Evolutionary conservation across 768 basidiomycete species (phyloP).

Genomic region (Trametes coccinea): DNA sequence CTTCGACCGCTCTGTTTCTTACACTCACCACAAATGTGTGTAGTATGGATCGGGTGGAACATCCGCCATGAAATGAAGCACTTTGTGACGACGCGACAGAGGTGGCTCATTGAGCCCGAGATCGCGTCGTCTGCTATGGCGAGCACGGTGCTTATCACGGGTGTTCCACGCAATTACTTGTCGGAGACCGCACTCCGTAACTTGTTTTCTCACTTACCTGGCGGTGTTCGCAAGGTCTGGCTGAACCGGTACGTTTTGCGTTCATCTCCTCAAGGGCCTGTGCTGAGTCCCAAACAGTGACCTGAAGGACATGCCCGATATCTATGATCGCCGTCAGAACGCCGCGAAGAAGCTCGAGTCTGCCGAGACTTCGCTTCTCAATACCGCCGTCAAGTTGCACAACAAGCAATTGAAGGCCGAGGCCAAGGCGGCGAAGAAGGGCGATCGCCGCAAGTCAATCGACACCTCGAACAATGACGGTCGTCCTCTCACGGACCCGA

Average conservation of each 20-base stretch:
- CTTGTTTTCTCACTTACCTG: conserved; percentile 82
- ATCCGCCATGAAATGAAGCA: conserved; percentile 78
- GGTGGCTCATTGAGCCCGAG: conserved; percentile 70
- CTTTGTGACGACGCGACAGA: conserved; percentile 79
- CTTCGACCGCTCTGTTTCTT: no score
- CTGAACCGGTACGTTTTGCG: conserved; percentile 66
- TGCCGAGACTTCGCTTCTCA: conserved; percentile 78
- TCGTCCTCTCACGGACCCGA: conserved; percentile 28
- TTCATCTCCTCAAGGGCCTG: no score
- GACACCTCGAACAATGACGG: conserved; percentile 29
- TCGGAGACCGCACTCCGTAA: conserved; percentile 63
- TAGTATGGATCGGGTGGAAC: conserved; percentile 87
- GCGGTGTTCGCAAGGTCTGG: conserved; percentile 91
- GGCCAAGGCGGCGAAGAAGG: conserved; percentile 35
- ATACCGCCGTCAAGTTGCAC: conserved; percentile 73
- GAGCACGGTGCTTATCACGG: conserved; percentile 87
- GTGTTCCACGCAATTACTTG: conserved; percentile 79
- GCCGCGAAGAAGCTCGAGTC: conserved; percentile 82
- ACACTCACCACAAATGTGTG: no score
- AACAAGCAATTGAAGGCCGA: conserved; percentile 53
- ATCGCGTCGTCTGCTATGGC: conserved; percentile 84
- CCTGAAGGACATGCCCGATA: conserved; percentile 81
- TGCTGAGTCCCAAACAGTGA: conserved; percentile 46
- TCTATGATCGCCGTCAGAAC: conserved; percentile 72
- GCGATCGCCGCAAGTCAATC: conserved; percentile 8